Base-by-base conservation (phyloP, 2,329 filamentous ascomycete species). In the Fusarium udum region DNA sequence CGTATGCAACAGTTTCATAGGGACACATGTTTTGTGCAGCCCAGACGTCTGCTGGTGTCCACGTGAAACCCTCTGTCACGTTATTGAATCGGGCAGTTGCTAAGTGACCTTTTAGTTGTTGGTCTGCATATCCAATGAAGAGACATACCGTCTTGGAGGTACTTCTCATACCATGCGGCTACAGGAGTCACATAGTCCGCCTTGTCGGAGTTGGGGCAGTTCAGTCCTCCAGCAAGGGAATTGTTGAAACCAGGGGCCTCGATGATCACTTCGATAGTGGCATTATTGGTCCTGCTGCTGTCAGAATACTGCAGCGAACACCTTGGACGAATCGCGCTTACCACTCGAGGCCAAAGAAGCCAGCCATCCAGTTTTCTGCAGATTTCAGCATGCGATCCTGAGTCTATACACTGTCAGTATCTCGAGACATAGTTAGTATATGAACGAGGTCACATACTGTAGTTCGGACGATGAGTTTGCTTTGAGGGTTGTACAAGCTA, bases 341-440 rank as follows among this genome's bases (percentile, higher is more conserved):
- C 85, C 92, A 95, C 52, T 92, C 88, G 0, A 94, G 86, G 1
- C 92, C 92, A 78, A 95, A 95, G 83, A 95, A 95, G 1, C 93
- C 93, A 11, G 92, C 91, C 78, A 94, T 83, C 81, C 94, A 95
- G 80, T 95, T 92, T 80, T 95, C 92, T 7, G 92, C 92, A 43
- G 88, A 92, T 79, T 94, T 91, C 28, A 92, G 84, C 92, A 95
- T 95, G 31, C 93, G 89, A 78, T 93, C 90, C 79, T 95, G 92
- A 3, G 92, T 93, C 84, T 86, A 39, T 4, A 22, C 2, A n/a
- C 2, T 45, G 69, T 79, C 56, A 79, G 72, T 43, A 40, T 40
- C 14, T 31, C 26, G 26, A 31, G 20, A 13, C 14, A 26, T 26
- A 8, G 10, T 14, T 26, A 28, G 26, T 20, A 12, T 16, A 16